These are phyloP conservation scores for Malassezia sympodialis DNA, from an alignment of 1,284 basidiomycete species.

Conservation along the genomic window DNA sequence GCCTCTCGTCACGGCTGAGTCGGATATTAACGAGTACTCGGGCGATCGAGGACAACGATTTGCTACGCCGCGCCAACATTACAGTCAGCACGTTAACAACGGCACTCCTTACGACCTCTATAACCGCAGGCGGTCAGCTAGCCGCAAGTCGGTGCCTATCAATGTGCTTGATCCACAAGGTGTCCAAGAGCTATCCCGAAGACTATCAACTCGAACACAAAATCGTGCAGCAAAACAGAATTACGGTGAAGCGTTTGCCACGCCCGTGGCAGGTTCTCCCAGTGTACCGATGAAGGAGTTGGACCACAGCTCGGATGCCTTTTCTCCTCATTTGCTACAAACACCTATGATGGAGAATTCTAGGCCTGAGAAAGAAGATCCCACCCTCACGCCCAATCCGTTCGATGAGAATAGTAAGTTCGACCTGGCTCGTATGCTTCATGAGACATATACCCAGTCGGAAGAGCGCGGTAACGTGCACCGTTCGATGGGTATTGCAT, in stretches of 20 bases:
- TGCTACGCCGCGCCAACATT: not conserved
- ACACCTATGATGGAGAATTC: not conserved
- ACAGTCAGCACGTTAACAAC: not conserved
- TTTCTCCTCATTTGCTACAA: not conserved
- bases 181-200: conserved; percentile 1
- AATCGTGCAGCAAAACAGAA: not conserved
- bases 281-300: not conserved
- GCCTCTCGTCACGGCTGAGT: not conserved
- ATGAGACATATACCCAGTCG: conserved; percentile 29
- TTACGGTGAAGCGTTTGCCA: not conserved
- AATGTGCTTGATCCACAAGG: conserved; percentile 12
- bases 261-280: not conserved
- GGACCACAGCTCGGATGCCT: not conserved
- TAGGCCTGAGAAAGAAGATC: not conserved
- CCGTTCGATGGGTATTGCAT: conserved; percentile 31
- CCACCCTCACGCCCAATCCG: conserved; percentile 17
- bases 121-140: not conserved
- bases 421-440: conserved; percentile 45
- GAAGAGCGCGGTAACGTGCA: conserved; percentile 30
- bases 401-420: conserved; percentile 44
- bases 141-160: conserved; percentile 9
- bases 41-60: no score
- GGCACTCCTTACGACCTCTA: conserved; percentile 3
- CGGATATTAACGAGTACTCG: not conserved
- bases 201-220: not conserved